These are phyloP conservation scores for Auriscalpium vulgare DNA, from an alignment of 768 basidiomycete species.

Conservation along the genomic window DNA sequence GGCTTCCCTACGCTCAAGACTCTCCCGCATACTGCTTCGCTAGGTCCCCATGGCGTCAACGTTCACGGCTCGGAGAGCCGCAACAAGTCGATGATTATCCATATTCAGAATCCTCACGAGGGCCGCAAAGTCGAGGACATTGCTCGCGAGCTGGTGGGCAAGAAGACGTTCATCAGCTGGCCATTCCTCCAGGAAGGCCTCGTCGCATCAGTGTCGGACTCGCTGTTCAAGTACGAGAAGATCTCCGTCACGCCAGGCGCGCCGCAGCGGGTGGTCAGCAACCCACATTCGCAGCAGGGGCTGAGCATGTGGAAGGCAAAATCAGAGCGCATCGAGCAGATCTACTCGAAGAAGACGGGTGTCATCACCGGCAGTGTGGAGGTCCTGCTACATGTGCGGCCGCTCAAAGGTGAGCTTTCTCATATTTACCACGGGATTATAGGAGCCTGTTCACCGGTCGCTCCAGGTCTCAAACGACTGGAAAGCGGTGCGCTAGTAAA, in stretches of 20 bases:
- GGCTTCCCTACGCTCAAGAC: slow-evolving; percentile 97
- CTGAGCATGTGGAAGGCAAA: slow-evolving; percentile 73
- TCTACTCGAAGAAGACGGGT: slow-evolving; percentile 85
- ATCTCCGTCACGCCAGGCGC: slow-evolving; percentile 42
- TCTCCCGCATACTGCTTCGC: slow-evolving; percentile 62
- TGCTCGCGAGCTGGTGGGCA: slow-evolving; percentile 66
- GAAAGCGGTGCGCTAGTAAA: slow-evolving; percentile 91
- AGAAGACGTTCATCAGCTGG: slow-evolving; percentile 79
- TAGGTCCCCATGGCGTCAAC: slow-evolving; percentile 87
- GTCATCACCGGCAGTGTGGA: slow-evolving; percentile 79
- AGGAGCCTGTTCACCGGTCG: slow-evolving; percentile 28
- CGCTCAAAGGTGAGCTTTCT: slow-evolving; percentile 66
- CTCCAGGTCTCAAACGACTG: slow-evolving; percentile 62
- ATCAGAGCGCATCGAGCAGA: slow-evolving; percentile 72
- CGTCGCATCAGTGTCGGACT: slow-evolving; percentile 82
- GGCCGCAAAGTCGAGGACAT: slow-evolving; percentile 60
- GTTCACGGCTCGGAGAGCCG: slow-evolving; percentile 86
- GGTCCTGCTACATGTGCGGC: slow-evolving; percentile 79
- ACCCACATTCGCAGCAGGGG: slow-evolving; percentile 64
- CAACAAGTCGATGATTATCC: slow-evolving; percentile 91
- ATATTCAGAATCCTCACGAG: slow-evolving; percentile 72
- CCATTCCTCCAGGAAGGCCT: slow-evolving; percentile 91
- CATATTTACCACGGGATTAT: neutral
- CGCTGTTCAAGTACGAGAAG: slow-evolving; percentile 80
- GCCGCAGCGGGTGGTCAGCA: slow-evolving; percentile 51